These are phyloP conservation scores for Paramecium sonneborni DNA, from an alignment of 73 alveolate species.

Conservation along the genomic window DNA sequence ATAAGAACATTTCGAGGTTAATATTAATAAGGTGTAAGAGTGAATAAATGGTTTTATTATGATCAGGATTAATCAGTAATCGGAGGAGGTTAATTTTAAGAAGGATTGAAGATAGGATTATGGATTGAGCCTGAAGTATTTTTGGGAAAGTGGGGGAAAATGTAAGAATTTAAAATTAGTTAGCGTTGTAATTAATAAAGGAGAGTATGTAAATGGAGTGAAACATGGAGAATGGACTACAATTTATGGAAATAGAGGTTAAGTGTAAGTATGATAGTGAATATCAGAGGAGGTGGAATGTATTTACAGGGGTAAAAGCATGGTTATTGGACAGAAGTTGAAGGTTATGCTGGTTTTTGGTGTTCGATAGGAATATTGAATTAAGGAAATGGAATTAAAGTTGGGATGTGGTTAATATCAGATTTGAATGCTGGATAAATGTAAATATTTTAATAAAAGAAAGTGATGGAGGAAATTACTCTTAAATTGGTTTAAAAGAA, in stretches of 20 bases:
- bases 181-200: neutral
- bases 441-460: neutral
- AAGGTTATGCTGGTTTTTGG: neutral
- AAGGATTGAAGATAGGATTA: neutral
- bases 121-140: conserved; percentile 24
- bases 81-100: neutral
- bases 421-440: neutral
- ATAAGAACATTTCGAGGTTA: conserved; percentile 1
- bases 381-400: neutral
- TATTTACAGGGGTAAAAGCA: neutral
- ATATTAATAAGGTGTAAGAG: neutral
- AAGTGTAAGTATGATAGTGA: neutral
- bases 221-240: neutral
- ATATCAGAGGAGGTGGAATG: neutral
- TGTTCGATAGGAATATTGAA: neutral
- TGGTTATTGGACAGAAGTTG: neutral
- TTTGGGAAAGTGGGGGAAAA: neutral
- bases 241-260: neutral
- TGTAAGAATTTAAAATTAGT: neutral
- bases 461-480: neutral
- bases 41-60: neutral
- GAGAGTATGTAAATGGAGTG: conserved; percentile 18
- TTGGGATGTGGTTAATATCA: neutral
- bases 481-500: neutral
- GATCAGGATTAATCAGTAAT: neutral